Base-by-base conservation (phyloP, 2,329 filamentous ascomycete genomes). In the Alternaria sp. region DNA sequence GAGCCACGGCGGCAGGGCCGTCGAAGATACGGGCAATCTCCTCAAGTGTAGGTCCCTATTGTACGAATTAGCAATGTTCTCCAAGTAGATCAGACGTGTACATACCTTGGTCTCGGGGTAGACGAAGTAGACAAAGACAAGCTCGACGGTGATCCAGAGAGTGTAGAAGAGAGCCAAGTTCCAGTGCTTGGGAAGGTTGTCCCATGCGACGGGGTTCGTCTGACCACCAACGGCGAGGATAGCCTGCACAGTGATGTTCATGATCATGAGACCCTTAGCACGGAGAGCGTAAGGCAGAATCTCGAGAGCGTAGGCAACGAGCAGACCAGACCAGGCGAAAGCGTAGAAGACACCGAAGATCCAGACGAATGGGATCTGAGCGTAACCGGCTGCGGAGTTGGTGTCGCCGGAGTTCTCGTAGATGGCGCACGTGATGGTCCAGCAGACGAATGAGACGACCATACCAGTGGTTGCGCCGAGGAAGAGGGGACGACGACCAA, bases 1-100 rank as follows among this genome's bases (percentile, higher is more conserved):
- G 67, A 7, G 73, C 73, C 60, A 78, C 76, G 17, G 86, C 86
- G 26, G 84, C 81, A 13, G 87, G 84, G 19, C 89, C 90, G 67
- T 92, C 89, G 70, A 92, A 91, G 74, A 91, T 90, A 68, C 86
- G 85, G 56, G 89, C 86, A 67, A 91, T 86, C 75, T 91, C 88
- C 75, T 91, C 90, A 0, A 92, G 86, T 2, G 89, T 91, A 0
- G 88, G 88, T 3, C 89, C 89, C 73, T 59, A 6, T n/a, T 8
- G 12, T n/a, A 26, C 17, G 9, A 6, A 36, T 58, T 25, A 54
- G 47, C 11, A 52, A 25, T 19, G 5, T 43, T 21, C 30, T 32
- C 9, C 23, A 11, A 11, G 23, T 36, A 19, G 5, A 59, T 9
- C 28, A 28, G 17, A 5, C 9, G 3, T 11, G 30, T 53, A 47